Conservation (phyloP, 768 basidiomycete genomes). For the Mycena venus region DNA sequence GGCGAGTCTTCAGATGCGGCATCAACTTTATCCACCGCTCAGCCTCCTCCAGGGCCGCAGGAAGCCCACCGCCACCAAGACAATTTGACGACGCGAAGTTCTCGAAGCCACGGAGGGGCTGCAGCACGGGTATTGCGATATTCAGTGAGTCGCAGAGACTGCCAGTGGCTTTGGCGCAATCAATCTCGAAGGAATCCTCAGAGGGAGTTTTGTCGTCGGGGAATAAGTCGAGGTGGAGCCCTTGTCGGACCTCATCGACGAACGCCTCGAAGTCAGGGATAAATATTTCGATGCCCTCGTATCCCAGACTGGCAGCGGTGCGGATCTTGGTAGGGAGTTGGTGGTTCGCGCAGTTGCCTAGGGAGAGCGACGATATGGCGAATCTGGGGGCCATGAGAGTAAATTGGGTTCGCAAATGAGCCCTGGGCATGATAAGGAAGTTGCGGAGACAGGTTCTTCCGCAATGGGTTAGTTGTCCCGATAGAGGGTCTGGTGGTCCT, state of each 20-base stretch:
- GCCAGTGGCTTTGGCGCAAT: conserved; percentile 40
- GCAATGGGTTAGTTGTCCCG: neutral
- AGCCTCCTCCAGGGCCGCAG: conserved; percentile 42
- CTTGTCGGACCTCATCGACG: conserved; percentile 35
- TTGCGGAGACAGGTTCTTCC: conserved; percentile 14
- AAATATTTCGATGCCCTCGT: conserved; percentile 49
- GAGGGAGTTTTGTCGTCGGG: conserved; percentile 25
- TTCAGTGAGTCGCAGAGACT: conserved; percentile 34
- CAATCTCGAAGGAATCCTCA: conserved; percentile 28
- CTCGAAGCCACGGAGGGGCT: conserved; percentile 54
- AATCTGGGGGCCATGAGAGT: conserved; percentile 26
- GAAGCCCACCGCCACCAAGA: conserved; percentile 33
- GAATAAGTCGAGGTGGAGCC: conserved; percentile 37
- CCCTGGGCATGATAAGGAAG: neutral
- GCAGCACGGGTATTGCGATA: conserved; percentile 47
- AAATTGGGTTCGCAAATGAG: neutral
- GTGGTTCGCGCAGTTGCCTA: conserved; percentile 45
- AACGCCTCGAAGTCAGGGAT: conserved; percentile 43
- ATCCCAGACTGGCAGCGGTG: conserved; percentile 47
- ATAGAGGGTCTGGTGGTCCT: neutral
- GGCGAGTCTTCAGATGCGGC: conserved; percentile 43
- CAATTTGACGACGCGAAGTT: conserved; percentile 38
- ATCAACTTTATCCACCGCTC: conserved; percentile 47
- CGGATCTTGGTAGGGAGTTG: conserved; percentile 45
- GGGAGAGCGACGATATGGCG: conserved; percentile 43